phyloP scores from a whole-genome alignment of 208 protist genomes.

The Acanthamoeba castellanii region DNA sequence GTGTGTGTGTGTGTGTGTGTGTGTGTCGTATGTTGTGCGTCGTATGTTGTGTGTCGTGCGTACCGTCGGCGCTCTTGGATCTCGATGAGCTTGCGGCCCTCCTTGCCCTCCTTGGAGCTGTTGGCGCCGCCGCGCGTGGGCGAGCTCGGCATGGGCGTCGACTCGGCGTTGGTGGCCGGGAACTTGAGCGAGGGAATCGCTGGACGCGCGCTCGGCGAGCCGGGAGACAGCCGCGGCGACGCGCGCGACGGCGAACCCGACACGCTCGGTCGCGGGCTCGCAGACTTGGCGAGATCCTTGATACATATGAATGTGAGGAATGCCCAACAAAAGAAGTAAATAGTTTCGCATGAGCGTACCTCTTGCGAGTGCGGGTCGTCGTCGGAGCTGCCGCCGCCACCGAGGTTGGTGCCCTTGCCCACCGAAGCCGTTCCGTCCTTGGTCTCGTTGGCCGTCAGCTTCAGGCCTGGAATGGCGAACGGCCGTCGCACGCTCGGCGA shows the following conservation, averaged over 20 bases:
- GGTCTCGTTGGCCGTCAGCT: conserved; percentile 47
- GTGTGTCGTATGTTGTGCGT: no score
- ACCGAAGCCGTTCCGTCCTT: conserved; percentile 13
- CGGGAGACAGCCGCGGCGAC: neutral
- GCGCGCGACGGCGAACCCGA: neutral
- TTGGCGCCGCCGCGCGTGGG: conserved; percentile 15
- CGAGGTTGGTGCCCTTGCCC: conserved; percentile 28
- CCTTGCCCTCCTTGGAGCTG: conserved; percentile 50
- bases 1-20: neutral
- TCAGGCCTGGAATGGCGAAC: conserved; percentile 49
- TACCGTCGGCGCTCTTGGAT: conserved; percentile 21
- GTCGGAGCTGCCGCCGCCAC: neutral
- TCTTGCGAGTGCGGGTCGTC: neutral
- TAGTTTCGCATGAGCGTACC: neutral
- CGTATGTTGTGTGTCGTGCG: neutral
- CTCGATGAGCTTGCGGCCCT: conserved; percentile 69
- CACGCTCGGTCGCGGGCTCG: neutral
- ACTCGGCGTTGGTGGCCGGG: neutral
- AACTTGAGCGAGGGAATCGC: conserved; percentile 26
- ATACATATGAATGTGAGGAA: no score
- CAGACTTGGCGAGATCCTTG: neutral
- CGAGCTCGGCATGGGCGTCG: neutral
- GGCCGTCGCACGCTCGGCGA: neutral
- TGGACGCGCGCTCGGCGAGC: neutral
- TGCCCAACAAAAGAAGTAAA: no score